Conservation (phyloP, 169 alveolate genomes). For the Plasmodium berghei region DNA sequence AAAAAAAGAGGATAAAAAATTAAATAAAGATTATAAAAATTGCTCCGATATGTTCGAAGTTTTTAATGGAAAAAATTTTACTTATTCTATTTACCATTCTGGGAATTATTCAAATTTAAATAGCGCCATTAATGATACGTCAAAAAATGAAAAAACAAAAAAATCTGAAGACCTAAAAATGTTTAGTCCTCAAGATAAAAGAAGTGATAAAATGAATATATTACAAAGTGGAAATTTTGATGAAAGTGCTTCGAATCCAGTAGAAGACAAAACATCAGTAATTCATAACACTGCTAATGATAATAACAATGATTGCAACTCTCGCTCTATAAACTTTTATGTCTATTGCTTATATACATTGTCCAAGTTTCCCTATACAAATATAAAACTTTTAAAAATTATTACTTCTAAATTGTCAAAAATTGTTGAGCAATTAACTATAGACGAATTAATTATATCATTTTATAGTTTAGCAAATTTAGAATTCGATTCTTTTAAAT, state of each 20-base stretch:
- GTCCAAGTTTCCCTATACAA: slow-evolving; percentile 59
- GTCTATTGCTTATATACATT: slow-evolving; percentile 40
- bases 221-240: neutral
- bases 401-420: slow-evolving; percentile 9
- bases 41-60: neutral
- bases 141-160: neutral
- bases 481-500: slow-evolving; percentile 14
- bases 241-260: neutral
- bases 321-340: slow-evolving; percentile 12
- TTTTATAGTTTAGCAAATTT: slow-evolving; percentile 59
- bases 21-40: neutral
- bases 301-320: neutral
- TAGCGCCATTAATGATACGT: slow-evolving; percentile 7
- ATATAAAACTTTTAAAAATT: slow-evolving; percentile 31
- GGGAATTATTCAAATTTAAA: slow-evolving; percentile 56
- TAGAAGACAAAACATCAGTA: neutral
- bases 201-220: slow-evolving; percentile 15
- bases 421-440: slow-evolving; percentile 15
- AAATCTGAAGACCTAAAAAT: slow-evolving; percentile 9
- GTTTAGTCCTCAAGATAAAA: slow-evolving; percentile 27
- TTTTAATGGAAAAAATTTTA: slow-evolving; percentile 8
- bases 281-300: neutral
- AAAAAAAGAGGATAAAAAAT: neutral
- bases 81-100: slow-evolving; percentile 40
- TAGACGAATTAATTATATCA: slow-evolving; percentile 54